Percentiles rank a stretch among this genome's conserved stretches.
Evolutionary conservation across 257 asterid species (phyloP).

Genomic region (Nicotiana sylvestris): DNA sequence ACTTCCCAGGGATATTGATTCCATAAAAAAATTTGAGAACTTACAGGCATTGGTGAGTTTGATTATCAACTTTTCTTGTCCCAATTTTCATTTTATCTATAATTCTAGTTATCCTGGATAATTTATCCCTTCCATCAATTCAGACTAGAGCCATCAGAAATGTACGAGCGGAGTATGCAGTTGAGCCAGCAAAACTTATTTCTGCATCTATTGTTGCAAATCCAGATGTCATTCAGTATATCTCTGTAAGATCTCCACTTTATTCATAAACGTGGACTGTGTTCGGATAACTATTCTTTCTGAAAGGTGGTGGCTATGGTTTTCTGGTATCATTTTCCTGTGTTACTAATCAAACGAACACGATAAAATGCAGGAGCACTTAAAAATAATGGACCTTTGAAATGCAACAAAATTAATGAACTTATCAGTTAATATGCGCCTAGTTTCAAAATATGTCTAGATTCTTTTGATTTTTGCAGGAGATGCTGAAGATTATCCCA

Average conservation of each 20-base stretch:
- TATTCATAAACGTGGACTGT: background rate
- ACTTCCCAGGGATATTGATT: slow-evolving; percentile 69
- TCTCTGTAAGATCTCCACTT: slow-evolving; percentile 56
- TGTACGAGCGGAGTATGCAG: slow-evolving; percentile 96
- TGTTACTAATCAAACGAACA: background rate
- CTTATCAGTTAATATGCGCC: background rate
- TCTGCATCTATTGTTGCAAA: slow-evolving; percentile 83
- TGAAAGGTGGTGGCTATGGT: background rate
- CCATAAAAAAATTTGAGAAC: slow-evolving; percentile 77
- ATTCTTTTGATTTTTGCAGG: background rate
- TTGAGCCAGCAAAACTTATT: slow-evolving; percentile 87
- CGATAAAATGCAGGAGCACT: background rate
- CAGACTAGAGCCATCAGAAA: slow-evolving; percentile 94
- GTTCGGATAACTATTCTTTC: background rate
- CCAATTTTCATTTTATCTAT: background rate
- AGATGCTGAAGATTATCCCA: background rate
- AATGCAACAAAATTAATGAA: background rate
- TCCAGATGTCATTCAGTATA: slow-evolving; percentile 72
- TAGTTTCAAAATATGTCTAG: background rate
- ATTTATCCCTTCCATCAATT: slow-evolving; percentile 5
- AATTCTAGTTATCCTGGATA: background rate
- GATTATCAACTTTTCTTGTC: background rate
- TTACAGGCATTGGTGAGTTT: slow-evolving; percentile 79
- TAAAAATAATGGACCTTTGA: background rate
- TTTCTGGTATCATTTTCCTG: background rate